Percentiles rank a stretch among this genome's conserved stretches.
These are phyloP conservation scores for Prunus dulcis DNA, from an alignment of 306 rosid genomes.

Conservation along the genomic window DNA sequence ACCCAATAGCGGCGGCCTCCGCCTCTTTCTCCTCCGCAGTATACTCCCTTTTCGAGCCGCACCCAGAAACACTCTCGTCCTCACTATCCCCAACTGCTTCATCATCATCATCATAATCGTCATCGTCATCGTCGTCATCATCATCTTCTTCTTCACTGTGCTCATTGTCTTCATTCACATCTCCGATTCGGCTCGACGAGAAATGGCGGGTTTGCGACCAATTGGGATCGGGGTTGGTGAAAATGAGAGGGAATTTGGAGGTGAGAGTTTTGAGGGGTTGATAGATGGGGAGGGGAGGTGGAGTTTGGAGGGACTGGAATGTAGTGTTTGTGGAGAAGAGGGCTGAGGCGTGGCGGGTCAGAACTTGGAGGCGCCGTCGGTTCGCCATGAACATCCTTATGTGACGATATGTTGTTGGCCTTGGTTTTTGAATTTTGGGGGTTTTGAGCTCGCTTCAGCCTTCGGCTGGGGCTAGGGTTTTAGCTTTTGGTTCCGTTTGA, in stretches of 20 bases:
- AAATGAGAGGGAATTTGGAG: slow-evolving; percentile 20
- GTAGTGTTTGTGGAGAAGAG: slow-evolving; percentile 37
- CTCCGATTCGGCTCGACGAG: slow-evolving; percentile 42
- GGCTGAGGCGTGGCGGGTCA: slow-evolving; percentile 49
- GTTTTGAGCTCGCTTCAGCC: neutral
- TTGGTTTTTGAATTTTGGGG: neutral
- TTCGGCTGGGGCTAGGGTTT: slow-evolving; percentile 23
- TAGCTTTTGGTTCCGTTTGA: neutral
- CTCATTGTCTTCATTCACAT: slow-evolving; percentile 23
- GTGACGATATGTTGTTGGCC: neutral
- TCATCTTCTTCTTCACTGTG: slow-evolving; percentile 15
- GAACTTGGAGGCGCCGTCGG: slow-evolving; percentile 58
- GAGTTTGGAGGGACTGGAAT: slow-evolving; percentile 23
- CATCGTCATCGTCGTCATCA: slow-evolving; percentile 22
- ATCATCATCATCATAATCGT: slow-evolving; percentile 22
- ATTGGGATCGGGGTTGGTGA: slow-evolving; percentile 20
- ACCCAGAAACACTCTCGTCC: slow-evolving; percentile 33
- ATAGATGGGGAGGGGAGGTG: slow-evolving; percentile 20
- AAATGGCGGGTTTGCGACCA: slow-evolving; percentile 43
- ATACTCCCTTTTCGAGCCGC: slow-evolving; percentile 43
- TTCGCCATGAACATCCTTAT: slow-evolving; percentile 47
- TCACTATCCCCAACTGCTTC: slow-evolving; percentile 34
- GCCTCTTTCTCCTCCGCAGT: slow-evolving; percentile 68
- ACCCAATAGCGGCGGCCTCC: slow-evolving; percentile 77
- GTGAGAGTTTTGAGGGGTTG: slow-evolving; percentile 21